Evolutionary conservation across 352 stramenopile genomes (phyloP).

Genomic region (Pilasporangium apinafurcum): DNA sequence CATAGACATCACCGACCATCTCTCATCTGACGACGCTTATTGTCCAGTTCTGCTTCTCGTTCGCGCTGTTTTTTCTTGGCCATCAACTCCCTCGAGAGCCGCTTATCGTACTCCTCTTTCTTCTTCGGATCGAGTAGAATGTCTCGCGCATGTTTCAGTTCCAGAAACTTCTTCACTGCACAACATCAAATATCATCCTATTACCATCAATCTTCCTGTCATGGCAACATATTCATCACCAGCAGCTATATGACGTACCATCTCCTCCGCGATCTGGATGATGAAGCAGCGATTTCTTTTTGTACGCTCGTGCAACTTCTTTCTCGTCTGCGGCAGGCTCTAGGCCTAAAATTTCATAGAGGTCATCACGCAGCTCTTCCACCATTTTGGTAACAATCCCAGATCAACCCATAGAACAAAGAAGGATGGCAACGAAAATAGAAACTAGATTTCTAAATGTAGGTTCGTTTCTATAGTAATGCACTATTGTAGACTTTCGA

Average conservation of each 20-base stretch:
- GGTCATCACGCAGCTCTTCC: conserved; percentile 36
- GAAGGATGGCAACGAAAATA: neutral
- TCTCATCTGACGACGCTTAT: conserved; percentile 52
- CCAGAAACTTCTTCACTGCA: conserved; percentile 75
- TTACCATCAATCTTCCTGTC: neutral
- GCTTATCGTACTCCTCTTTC: conserved; percentile 81
- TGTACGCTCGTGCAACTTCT: conserved; percentile 74
- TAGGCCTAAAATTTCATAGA: conserved; percentile 76
- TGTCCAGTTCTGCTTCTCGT: conserved; percentile 47
- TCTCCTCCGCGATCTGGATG: conserved; percentile 79
- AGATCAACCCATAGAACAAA: no score
- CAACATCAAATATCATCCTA: neutral
- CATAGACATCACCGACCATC: conserved; percentile 26
- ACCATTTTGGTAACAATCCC: conserved; percentile 12
- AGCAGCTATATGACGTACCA: conserved; percentile 19
- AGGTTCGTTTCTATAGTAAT: conserved; percentile 1
- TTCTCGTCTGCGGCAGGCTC: conserved; percentile 56
- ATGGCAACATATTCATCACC: neutral
- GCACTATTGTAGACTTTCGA: conserved; percentile 48
- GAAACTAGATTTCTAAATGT: neutral
- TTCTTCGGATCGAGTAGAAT: conserved; percentile 71
- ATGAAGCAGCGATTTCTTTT: conserved; percentile 73
- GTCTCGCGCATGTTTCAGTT: conserved; percentile 74
- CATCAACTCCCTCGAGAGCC: conserved; percentile 54
- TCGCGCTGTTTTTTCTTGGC: conserved; percentile 64